Percentiles rank a stretch among this genome's conserved stretches.
phyloP scores from a whole-genome alignment of 2,329 filamentous ascomycete species.

The Fusarium luffae region DNA sequence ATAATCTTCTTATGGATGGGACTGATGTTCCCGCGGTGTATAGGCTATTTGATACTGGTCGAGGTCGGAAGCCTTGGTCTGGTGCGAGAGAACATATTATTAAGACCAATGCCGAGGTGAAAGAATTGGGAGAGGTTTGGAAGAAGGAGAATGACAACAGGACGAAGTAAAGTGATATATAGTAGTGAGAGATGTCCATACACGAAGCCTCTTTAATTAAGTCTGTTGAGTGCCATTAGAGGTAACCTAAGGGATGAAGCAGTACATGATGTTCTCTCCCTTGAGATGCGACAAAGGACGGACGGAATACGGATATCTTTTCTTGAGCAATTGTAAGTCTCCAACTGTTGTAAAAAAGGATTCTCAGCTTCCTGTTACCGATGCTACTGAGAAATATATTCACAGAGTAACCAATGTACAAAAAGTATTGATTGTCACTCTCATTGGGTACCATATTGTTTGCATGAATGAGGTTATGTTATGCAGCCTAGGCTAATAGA shows the following conservation, averaged over 20 bases:
- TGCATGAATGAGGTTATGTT: slow-evolving; percentile 6
- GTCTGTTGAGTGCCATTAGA: not conserved
- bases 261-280: not conserved
- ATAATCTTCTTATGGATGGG: slow-evolving; percentile 54
- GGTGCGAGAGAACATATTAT: slow-evolving; percentile 51
- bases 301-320: not conserved
- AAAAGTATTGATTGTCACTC: not conserved
- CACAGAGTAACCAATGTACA: not conserved
- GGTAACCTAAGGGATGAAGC: not conserved
- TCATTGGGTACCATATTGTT: not conserved
- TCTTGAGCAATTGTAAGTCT: not conserved
- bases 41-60: slow-evolving; percentile 55
- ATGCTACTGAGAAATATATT: not conserved
- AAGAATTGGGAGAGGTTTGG: slow-evolving; percentile 37
- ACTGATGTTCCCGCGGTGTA: slow-evolving; percentile 53
- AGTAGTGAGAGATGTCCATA: not conserved
- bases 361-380: not conserved
- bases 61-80: slow-evolving; percentile 54
- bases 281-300: not conserved
- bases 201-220: not conserved
- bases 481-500: not conserved
- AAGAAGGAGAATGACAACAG: slow-evolving; percentile 41
- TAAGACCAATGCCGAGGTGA: slow-evolving; percentile 42
- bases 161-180: slow-evolving; percentile 13
- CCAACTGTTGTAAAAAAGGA: not conserved